Conservation (phyloP, 495 filamentous ascomycete species). For the Aspergillus panamensis region DNA sequence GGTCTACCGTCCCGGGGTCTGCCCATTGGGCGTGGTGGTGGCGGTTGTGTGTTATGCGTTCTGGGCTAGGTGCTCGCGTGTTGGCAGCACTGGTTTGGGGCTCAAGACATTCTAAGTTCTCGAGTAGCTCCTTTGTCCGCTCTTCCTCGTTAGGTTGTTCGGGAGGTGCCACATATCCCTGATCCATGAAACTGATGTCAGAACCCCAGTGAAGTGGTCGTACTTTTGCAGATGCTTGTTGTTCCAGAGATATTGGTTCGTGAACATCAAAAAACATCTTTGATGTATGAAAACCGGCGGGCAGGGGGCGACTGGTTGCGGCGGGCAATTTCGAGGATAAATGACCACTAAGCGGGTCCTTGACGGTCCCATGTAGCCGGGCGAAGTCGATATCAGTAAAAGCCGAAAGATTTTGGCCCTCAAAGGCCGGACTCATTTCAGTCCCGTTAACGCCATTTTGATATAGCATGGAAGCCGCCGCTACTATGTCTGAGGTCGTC, state of each 20-base stretch:
- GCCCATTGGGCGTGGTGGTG: constrained; percentile 19
- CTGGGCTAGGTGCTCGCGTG: constrained; percentile 58
- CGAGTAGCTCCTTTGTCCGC: constrained; percentile 50
- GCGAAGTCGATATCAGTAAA: constrained; percentile 26
- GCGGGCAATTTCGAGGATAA: constrained; percentile 11
- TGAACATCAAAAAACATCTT: constrained; percentile 46
- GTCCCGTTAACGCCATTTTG: constrained; percentile 33
- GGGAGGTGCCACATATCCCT: constrained; percentile 53
- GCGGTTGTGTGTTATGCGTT: constrained; percentile 21
- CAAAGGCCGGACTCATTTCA: constrained; percentile 30
- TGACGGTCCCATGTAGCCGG: constrained; percentile 20
- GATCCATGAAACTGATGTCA: constrained; percentile 57
- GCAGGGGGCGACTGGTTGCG: constrained; percentile 24
- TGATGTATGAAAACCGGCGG: constrained; percentile 40
- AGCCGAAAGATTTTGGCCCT: constrained; percentile 31
- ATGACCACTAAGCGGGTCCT: constrained; percentile 17
- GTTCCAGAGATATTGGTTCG: constrained; percentile 39
- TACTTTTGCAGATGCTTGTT: constrained; percentile 38
- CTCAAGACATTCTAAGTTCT: constrained; percentile 52
- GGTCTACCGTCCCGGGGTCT: constrained; percentile 8
- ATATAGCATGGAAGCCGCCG: constrained; percentile 48
- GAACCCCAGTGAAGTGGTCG: constrained; percentile 60
- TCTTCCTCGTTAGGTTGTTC: constrained; percentile 55
- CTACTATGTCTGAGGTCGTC: constrained; percentile 46
- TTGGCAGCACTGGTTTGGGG: constrained; percentile 51